Percentiles rank a stretch among this genome's conserved stretches.
These are phyloP conservation scores for Eucalyptus microcorys DNA, from an alignment of 345 rosid genomes.

Conservation along the genomic window DNA sequence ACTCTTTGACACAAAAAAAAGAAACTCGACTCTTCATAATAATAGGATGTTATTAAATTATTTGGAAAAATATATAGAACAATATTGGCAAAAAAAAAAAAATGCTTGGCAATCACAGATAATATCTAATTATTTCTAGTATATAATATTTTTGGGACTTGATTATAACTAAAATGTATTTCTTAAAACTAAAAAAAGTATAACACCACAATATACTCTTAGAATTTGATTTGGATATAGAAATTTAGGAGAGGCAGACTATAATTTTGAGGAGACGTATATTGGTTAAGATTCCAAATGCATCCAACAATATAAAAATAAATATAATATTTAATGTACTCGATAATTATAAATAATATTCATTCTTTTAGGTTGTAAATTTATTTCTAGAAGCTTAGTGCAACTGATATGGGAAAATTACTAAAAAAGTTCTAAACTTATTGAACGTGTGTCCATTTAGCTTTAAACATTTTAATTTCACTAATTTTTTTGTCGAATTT, in stretches of 20 bases:
- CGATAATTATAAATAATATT: not conserved
- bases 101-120: not conserved
- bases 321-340: not conserved
- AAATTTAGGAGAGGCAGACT: not conserved
- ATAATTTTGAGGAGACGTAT: not conserved
- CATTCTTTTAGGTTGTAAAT: not conserved
- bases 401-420: too few relatives aligned
- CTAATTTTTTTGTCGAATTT: too few relatives aligned
- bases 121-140: not conserved
- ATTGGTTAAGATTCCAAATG: not conserved
- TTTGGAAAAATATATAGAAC: not conserved
- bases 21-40: not conserved
- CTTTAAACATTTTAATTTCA: accelerated
- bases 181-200: not conserved
- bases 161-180: not conserved
- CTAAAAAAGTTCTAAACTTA: too few relatives aligned
- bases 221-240: not conserved
- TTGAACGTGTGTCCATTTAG: accelerated
- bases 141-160: not conserved
- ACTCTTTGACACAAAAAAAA: not conserved
- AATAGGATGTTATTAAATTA: not conserved
- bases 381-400: not conserved
- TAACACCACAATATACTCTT: not conserved
- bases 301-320: not conserved
- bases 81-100: not conserved